Conservation (phyloP, 257 asterid species). For the Orobanche coerulescens region DNA sequence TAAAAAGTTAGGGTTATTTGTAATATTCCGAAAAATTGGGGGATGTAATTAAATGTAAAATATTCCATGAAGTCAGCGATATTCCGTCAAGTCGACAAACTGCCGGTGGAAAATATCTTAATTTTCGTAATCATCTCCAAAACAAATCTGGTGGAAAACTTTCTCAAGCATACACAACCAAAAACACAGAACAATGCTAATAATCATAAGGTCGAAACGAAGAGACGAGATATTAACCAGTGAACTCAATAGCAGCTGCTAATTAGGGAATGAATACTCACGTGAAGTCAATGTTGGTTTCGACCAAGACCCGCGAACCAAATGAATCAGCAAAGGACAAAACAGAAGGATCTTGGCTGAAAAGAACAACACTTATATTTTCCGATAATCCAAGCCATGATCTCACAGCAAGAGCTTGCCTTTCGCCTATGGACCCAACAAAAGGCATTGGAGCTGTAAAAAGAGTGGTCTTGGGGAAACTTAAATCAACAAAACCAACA, state of each 20-base stretch:
- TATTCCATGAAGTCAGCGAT: too few species aligned
- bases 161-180: background rate
- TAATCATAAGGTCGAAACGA: background rate
- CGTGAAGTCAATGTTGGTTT: conserved; percentile 82
- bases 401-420: conserved; percentile 65
- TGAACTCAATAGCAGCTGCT: background rate
- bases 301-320: conserved; percentile 62
- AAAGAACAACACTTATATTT: conserved; percentile 56
- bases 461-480: conserved; percentile 48
- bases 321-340: conserved; percentile 50
- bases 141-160: background rate
- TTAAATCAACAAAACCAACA: conserved; percentile 26
- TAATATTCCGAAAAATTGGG: too few species aligned
- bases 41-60: too few species aligned
- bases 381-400: conserved; percentile 84
- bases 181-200: background rate
- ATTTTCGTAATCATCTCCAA: background rate
- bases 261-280: conserved; percentile 30
- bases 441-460: conserved; percentile 84
- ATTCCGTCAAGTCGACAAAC: too few species aligned
- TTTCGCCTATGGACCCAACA: conserved; percentile 50
- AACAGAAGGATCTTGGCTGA: conserved; percentile 72
- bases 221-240: background rate
- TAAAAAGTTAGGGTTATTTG: too few species aligned
- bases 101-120: too few species aligned